Percentiles rank a stretch among this genome's conserved stretches.
phyloP scores from a whole-genome alignment of 2,329 filamentous ascomycete species.

The Pseudocercospora fijiensis region DNA sequence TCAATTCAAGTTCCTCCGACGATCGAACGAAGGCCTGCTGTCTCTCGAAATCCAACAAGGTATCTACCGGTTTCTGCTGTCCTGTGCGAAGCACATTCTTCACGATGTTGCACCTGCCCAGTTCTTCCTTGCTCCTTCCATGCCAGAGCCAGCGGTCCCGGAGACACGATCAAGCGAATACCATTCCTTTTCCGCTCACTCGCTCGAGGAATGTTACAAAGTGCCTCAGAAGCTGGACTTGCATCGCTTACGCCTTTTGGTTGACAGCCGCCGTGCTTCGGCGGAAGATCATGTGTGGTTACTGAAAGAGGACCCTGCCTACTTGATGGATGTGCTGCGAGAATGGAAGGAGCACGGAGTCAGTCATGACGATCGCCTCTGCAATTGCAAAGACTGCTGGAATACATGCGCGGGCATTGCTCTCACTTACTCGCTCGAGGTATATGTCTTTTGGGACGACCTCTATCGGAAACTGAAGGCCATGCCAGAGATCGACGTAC shows the following conservation, averaged over 20 bases:
- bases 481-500: constrained; percentile 27
- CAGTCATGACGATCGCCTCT: constrained; percentile 32
- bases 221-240: constrained; percentile 51
- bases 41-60: constrained; percentile 54
- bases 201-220: constrained; percentile 55
- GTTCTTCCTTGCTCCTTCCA: constrained; percentile 20
- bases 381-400: constrained; percentile 19
- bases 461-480: constrained; percentile 18
- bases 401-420: constrained; percentile 19
- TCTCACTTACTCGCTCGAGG: constrained; percentile 24
- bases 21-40: constrained; percentile 37
- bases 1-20: constrained; percentile 16
- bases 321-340: constrained; percentile 51
- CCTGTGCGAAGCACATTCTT: constrained; percentile 50
- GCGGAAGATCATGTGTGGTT: constrained; percentile 57
- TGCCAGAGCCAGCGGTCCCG: constrained; percentile 16
- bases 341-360: constrained; percentile 51
- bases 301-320: constrained; percentile 59
- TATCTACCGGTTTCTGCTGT: constrained; percentile 51
- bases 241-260: constrained; percentile 45
- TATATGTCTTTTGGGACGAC: constrained; percentile 26
- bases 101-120: constrained; percentile 48
- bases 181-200: constrained; percentile 21
- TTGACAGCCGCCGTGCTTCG: constrained; percentile 44
- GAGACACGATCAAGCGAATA: constrained; percentile 9